Base-by-base conservation (phyloP, 2,329 filamentous ascomycete genomes). In the Gyromitra esculenta region DNA sequence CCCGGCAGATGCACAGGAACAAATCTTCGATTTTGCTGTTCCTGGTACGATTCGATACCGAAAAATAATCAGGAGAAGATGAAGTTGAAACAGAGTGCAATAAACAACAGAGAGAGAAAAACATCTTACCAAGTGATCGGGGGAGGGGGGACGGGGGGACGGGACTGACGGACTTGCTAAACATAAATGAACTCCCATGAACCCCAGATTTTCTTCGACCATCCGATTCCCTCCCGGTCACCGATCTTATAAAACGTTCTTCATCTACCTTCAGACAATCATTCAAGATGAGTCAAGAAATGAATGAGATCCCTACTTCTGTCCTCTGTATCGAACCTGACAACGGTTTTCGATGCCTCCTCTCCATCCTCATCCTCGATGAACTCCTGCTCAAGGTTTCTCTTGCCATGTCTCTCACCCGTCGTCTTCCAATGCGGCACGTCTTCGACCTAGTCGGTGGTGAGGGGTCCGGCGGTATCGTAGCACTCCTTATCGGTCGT, bases 341-440 rank as follows among this genome's bases (percentile, higher is more conserved):
- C 60, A 65, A 50, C n/a, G 69, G 69, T 2, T 72, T 72, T 25
- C 69, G 69, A 15, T 72, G 59, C 11, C 69, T 72, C 15, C 59
- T 72, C 25, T 65, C 69, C 13, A 8, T 72, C 39, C 60, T 72
- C 15, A 45, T 72, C 15, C 21, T 72, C 50, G 60, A 72, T 21
- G 60, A 65, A 1, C 69, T 72, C 15, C 52, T 72, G 13, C 5
- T 13, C 3, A 21, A 50, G 15, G 60, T 72, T 25, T 25, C 60
- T 25, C 35, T 5, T 15, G 35, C 15, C 25, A 57, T 63, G 15
- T 35, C 37, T 8, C 39, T n/a, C 15, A 8, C 59, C 35, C 43
- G 48, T 4, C 50, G 59, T 11, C 50, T 37, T 13, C 69, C 69
- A 5, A 25, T 41, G 18, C 37, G 59, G 1, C 69, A 72, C 31